Percentiles rank a stretch among this genome's conserved stretches.
These are phyloP conservation scores for Juglanconis sp. DNA, from an alignment of 2,329 filamentous ascomycete species.

Conservation along the genomic window DNA sequence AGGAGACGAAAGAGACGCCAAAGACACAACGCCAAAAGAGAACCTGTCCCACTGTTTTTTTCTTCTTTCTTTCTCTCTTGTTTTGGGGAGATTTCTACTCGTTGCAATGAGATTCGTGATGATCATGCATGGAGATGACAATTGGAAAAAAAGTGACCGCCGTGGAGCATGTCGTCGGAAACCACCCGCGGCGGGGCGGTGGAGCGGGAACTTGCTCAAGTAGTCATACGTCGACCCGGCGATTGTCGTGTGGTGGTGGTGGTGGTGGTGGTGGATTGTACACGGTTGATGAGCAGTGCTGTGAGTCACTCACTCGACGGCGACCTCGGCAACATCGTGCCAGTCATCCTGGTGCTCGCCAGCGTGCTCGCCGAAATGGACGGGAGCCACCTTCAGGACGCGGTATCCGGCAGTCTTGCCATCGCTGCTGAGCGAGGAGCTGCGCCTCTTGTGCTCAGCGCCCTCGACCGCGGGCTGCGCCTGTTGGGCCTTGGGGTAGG, in stretches of 20 bases:
- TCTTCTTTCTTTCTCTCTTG: neutral
- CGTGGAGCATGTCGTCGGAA: neutral
- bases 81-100: neutral
- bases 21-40: neutral
- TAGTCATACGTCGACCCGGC: neutral
- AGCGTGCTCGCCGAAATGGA: slow-evolving; percentile 60
- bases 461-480: slow-evolving; percentile 19
- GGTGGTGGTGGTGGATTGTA: neutral
- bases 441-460: slow-evolving; percentile 42
- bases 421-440: slow-evolving; percentile 50
- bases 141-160: neutral
- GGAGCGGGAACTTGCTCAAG: neutral
- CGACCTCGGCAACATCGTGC: slow-evolving; percentile 39
- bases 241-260: neutral
- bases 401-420: slow-evolving; percentile 38
- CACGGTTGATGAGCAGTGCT: neutral
- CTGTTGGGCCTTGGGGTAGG: slow-evolving; percentile 46
- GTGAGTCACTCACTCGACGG: slow-evolving; percentile 30
- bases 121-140: neutral
- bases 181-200: neutral
- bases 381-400: slow-evolving; percentile 63
- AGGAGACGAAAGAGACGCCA: neutral
- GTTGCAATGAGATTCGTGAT: neutral
- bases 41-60: slow-evolving; percentile 1
- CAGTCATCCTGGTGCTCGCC: slow-evolving; percentile 57